These are phyloP conservation scores for Oryza meyeriana DNA, from an alignment of 176 grass and related monocot species.

Conservation along the genomic window DNA sequence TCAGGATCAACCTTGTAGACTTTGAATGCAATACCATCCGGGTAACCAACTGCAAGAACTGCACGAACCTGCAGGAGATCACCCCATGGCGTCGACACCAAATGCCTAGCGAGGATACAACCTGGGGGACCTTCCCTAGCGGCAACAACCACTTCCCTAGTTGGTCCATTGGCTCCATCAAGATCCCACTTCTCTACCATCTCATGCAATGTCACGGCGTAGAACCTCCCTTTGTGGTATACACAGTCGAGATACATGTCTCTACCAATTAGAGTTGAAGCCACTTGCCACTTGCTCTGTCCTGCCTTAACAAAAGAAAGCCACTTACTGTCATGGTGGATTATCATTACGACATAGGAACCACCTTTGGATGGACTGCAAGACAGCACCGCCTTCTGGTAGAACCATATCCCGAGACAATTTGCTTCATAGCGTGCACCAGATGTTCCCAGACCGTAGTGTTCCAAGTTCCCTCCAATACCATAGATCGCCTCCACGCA, in stretches of 20 bases:
- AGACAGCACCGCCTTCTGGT: slow-evolving; percentile 22
- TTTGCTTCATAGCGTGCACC: neutral
- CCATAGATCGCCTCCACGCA: neutral
- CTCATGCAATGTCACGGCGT: neutral
- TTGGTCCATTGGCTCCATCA: neutral
- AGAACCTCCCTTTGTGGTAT: slow-evolving; percentile 15
- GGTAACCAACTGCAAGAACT: too few relatives aligned
- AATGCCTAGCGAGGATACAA: neutral
- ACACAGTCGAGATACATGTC: neutral
- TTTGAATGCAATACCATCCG: neutral
- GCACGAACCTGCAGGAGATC: neutral
- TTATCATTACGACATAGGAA: neutral
- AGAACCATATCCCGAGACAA: neutral
- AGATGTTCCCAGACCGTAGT: neutral
- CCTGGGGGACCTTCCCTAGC: neutral
- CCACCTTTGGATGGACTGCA: slow-evolving; percentile 2
- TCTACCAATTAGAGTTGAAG: neutral
- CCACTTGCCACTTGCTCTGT: slow-evolving; percentile 7
- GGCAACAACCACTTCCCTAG: neutral
- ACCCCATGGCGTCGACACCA: neutral
- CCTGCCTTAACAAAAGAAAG: slow-evolving; percentile 20
- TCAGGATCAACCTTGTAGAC: neutral
- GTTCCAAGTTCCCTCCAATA: neutral
- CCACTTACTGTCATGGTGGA: neutral
- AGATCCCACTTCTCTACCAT: neutral